phyloP scores from a whole-genome alignment of 2,329 filamentous ascomycete species.

The Onygenales sp. region DNA sequence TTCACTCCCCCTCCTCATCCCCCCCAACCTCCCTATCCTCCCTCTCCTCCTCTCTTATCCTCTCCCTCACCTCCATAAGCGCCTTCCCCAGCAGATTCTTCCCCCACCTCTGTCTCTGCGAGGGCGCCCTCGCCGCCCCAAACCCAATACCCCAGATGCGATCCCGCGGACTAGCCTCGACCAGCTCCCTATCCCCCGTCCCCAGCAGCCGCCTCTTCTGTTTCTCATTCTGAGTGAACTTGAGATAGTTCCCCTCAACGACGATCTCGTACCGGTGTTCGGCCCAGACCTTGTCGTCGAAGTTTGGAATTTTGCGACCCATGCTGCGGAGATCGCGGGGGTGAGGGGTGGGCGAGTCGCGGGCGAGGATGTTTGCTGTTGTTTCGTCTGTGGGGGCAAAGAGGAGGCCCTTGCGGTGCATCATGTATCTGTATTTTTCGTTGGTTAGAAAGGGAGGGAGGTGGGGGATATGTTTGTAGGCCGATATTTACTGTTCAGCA shows the following conservation, averaged over 20 bases:
- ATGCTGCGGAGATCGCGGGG: constrained; percentile 15
- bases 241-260: constrained; percentile 22
- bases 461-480: background rate
- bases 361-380: constrained; percentile 18
- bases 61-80: constrained; percentile 24
- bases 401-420: constrained; percentile 26
- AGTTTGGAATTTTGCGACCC: constrained; percentile 23
- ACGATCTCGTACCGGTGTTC: constrained; percentile 19
- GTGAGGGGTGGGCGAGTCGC: constrained; percentile 15
- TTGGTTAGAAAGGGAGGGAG: background rate
- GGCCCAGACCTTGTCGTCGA: constrained; percentile 21
- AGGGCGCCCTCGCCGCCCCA: constrained; percentile 20
- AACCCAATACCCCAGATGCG: constrained; percentile 27
- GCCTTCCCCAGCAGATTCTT: constrained; percentile 24
- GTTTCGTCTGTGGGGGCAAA: constrained; percentile 19
- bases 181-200: constrained; percentile 21
- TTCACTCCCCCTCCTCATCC: background rate
- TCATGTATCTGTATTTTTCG: constrained; percentile 18
- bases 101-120: constrained; percentile 21
- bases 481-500: constrained; percentile 10
- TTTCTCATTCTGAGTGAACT: constrained; percentile 23
- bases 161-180: constrained; percentile 28
- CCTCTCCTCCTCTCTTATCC: constrained; percentile 12
- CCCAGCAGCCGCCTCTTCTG: constrained; percentile 18
- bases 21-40: background rate